phyloP scores from a whole-genome alignment of 202 grass and related monocot genomes.

The Tripidium arundinaceum region DNA sequence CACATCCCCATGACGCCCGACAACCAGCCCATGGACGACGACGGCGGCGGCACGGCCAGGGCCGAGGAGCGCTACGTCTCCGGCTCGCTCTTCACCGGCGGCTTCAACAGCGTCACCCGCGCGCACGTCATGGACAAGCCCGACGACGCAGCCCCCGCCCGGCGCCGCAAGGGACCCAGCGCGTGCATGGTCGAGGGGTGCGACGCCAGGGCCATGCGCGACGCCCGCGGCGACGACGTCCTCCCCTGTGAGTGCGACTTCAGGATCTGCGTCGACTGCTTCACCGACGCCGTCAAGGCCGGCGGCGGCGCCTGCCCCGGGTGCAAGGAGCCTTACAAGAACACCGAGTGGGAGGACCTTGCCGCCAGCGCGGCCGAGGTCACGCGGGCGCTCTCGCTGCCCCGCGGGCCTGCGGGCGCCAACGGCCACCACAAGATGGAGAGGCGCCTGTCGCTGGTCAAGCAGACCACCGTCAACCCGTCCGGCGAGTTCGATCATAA shows the following conservation, averaged over 20 bases:
- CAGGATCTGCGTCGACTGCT: constrained; percentile 88
- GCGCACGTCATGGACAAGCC: constrained; percentile 77
- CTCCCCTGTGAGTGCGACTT: constrained; percentile 91
- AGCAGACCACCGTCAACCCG: constrained; percentile 31
- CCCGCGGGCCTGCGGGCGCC: background rate
- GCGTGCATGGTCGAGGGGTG: constrained; percentile 73
- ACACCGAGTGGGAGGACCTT: constrained; percentile 66
- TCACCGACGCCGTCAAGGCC: constrained; percentile 79
- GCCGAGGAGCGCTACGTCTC: constrained; percentile 66
- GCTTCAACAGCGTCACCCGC: constrained; percentile 86
- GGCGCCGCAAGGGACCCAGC: constrained; percentile 25
- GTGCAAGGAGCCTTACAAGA: constrained; percentile 91
- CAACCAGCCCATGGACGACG: constrained; percentile 80
- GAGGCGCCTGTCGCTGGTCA: constrained; percentile 58
- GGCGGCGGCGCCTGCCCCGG: constrained; percentile 57
- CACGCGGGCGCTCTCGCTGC: constrained; percentile 59
- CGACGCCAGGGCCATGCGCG: constrained; percentile 59
- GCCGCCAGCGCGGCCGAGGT: background rate
- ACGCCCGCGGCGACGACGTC: constrained; percentile 57
- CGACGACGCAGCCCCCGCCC: background rate
- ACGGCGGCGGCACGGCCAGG: constrained; percentile 30
- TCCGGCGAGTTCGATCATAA: constrained; percentile 85
- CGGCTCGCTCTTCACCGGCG: constrained; percentile 89
- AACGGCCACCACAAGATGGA: constrained; percentile 54
- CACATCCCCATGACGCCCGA: constrained; percentile 92